Percentiles rank a stretch among this genome's conserved stretches.
Conservation (phyloP, 2,329 filamentous ascomycete genomes). For the Aspergillus thermomutatus region DNA sequence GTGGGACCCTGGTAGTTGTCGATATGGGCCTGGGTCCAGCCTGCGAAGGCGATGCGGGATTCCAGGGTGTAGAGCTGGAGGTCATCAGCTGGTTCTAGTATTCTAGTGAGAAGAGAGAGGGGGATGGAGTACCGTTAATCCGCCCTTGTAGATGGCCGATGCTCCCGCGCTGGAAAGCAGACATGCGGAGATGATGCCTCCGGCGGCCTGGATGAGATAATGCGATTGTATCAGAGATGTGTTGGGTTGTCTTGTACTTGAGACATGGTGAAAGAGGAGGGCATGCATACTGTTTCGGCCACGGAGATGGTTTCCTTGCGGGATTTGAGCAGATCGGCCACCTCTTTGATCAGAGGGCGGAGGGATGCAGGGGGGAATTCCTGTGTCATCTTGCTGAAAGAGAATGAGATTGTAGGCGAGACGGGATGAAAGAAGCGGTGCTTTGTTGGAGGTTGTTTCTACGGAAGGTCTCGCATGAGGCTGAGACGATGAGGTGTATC, state of each 20-base stretch:
- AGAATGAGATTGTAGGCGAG: not conserved
- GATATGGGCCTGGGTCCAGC: conserved; percentile 57
- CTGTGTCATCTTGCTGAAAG: not conserved
- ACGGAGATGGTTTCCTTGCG: conserved; percentile 58
- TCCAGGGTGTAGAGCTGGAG: conserved; percentile 59
- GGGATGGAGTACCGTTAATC: conserved; percentile 47
- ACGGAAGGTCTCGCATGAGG: not conserved
- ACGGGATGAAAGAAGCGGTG: not conserved
- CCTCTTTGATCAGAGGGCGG: conserved; percentile 45
- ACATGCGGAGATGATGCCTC: conserved; percentile 59
- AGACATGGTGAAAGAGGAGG: not conserved
- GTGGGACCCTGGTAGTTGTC: conserved; percentile 58
- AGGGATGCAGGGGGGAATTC: conserved; percentile 36
- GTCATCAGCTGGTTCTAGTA: too few species aligned
- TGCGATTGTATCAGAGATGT: not conserved
- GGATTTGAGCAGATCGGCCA: conserved; percentile 52
- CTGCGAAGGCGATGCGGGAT: conserved; percentile 56
- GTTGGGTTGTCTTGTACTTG: not conserved
- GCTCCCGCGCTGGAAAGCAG: conserved; percentile 59
- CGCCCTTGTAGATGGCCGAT: conserved; percentile 57
- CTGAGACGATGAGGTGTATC: not conserved
- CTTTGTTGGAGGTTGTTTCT: not conserved
- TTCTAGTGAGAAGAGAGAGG: conserved; percentile 1
- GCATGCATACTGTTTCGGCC: conserved; percentile 54
- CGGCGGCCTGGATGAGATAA: conserved; percentile 48